These are phyloP conservation scores for Laetiporus sulphureus DNA, from an alignment of 1,284 basidiomycete species.

Conservation along the genomic window DNA sequence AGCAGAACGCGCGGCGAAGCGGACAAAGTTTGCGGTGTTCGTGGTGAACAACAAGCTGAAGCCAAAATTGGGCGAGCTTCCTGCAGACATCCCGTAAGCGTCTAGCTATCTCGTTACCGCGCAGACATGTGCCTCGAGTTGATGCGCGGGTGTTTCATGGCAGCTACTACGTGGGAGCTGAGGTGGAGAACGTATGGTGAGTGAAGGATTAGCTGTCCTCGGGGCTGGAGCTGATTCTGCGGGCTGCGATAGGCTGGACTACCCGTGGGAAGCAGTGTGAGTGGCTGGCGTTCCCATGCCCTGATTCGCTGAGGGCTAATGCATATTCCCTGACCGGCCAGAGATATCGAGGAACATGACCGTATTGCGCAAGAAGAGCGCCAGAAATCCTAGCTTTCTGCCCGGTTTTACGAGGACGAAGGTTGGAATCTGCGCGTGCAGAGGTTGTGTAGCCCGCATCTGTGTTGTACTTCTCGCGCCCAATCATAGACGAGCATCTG, in stretches of 20 bases:
- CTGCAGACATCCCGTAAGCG: constrained; percentile 55
- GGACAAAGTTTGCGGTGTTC: constrained; percentile 84
- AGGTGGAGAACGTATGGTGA: constrained; percentile 51
- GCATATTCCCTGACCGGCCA: constrained; percentile 22
- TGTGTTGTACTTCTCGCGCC: too few relatives aligned
- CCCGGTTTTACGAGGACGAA: too few relatives aligned
- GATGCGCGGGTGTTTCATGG: not conserved
- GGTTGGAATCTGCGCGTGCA: too few relatives aligned
- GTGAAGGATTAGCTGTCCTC: constrained; percentile 13
- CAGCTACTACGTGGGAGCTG: constrained; percentile 66
- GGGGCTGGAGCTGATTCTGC: constrained; percentile 8
- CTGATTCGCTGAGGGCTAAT: constrained; percentile 9
- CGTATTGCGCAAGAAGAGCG: constrained; percentile 37
- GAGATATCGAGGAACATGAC: constrained; percentile 78
- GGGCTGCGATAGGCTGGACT: constrained; percentile 57
- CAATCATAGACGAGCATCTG: too few relatives aligned
- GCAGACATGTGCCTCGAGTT: not conserved
- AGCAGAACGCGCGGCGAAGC: constrained; percentile 62
- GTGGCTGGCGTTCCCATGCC: constrained; percentile 23
- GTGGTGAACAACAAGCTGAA: constrained; percentile 96
- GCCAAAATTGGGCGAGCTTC: constrained; percentile 71
- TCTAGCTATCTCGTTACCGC: constrained; percentile 9
- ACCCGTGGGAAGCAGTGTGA: constrained; percentile 78
- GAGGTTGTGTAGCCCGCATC: too few relatives aligned
- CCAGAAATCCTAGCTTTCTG: too few relatives aligned